Conservation (phyloP, 768 basidiomycete genomes). For the Xanthoconium purpureum region DNA sequence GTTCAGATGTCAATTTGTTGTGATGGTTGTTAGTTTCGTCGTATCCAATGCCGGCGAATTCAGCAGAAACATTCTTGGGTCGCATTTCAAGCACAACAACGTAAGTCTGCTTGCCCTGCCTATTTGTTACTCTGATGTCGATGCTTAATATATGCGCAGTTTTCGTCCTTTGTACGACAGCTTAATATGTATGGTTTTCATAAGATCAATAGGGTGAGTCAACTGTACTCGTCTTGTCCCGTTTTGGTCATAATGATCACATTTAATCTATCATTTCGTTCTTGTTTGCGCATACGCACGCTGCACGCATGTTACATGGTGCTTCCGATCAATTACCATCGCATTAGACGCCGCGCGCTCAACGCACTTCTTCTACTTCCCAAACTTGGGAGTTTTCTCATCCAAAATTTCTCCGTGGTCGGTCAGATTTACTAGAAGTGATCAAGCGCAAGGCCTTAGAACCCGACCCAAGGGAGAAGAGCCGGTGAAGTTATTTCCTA, state of each 20-base stretch:
- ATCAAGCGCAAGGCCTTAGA: slow-evolving; percentile 86
- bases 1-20: background rate
- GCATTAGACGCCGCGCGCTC: slow-evolving; percentile 72
- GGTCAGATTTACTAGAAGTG: slow-evolving; percentile 77
- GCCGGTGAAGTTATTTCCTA: slow-evolving; percentile 18
- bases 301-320: slow-evolving; percentile 2
- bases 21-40: slow-evolving; percentile 51
- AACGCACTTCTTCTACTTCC: slow-evolving; percentile 74
- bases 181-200: slow-evolving; percentile 97
- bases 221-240: background rate
- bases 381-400: slow-evolving; percentile 91
- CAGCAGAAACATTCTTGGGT: slow-evolving; percentile 77
- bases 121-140: background rate
- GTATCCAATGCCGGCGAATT: slow-evolving; percentile 86
- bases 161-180: slow-evolving; percentile 92
- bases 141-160: slow-evolving; percentile 43
- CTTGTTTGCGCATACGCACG: slow-evolving; percentile 4
- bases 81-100: slow-evolving; percentile 90
- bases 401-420: slow-evolving; percentile 77
- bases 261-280: slow-evolving; percentile 2
- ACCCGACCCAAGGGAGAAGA: slow-evolving; percentile 57
- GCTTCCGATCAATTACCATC: background rate
- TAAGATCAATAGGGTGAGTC: slow-evolving; percentile 81
- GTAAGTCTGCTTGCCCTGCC: slow-evolving; percentile 41
- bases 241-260: slow-evolving; percentile 11